These are phyloP conservation scores for Fusarium citri DNA, from an alignment of 2,329 filamentous ascomycete species.

Conservation along the genomic window DNA sequence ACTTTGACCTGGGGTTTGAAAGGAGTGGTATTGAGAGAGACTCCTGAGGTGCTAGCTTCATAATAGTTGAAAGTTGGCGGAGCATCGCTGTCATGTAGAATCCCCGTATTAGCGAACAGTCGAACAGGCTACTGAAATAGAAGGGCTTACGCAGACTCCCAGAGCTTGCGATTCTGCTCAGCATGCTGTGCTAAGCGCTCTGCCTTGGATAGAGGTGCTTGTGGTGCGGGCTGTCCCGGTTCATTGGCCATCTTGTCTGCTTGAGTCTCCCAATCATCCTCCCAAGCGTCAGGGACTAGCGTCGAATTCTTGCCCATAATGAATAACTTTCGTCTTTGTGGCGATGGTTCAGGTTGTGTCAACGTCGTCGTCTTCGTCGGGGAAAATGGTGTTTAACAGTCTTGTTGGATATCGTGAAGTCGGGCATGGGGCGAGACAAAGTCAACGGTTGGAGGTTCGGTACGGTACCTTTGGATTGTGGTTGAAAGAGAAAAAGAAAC, in stretches of 20 bases:
- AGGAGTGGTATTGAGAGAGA: conserved; percentile 67
- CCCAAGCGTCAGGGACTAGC: conserved; percentile 82
- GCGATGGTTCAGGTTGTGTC: conserved; percentile 3
- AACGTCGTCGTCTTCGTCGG: conserved; percentile 36
- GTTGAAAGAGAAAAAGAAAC: conserved; percentile 22
- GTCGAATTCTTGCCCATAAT: conserved; percentile 60
- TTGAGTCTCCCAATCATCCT: conserved; percentile 86
- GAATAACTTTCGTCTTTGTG: conserved; percentile 7
- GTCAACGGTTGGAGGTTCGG: conserved; percentile 4
- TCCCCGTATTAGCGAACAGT: conserved; percentile 13
- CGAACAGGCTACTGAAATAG: neutral
- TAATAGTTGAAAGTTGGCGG: conserved; percentile 81
- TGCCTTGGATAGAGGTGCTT: conserved; percentile 71
- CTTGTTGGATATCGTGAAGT: conserved; percentile 30
- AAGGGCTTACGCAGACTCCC: conserved; percentile 82
- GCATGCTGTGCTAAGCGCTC: conserved; percentile 83
- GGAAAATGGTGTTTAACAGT: conserved; percentile 26
- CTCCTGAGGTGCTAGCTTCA: conserved; percentile 65
- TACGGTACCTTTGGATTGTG: neutral
- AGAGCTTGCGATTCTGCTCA: conserved; percentile 85
- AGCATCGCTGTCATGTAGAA: conserved; percentile 68
- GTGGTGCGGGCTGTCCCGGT: conserved; percentile 50
- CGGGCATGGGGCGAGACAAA: conserved; percentile 31
- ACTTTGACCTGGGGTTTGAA: conserved; percentile 89
- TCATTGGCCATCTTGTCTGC: conserved; percentile 68